A percentile compares a stretch with the other conserved stretches of the same genome.
Conservation (phyloP, 352 stramenopile genomes). For the Phytophthora podocarpi region DNA sequence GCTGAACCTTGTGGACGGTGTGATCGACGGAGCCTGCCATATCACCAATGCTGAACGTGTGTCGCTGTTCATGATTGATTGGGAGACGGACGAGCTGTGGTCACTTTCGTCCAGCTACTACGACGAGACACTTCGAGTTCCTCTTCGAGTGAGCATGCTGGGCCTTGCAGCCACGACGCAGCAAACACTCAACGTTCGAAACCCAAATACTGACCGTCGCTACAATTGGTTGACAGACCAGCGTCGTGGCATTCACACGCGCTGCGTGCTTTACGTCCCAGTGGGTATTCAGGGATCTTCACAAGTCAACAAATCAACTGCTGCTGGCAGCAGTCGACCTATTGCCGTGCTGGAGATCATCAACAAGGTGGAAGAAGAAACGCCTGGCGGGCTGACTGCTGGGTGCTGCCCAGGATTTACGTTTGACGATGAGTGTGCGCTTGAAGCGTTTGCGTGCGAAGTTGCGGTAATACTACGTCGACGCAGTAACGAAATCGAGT, state of each 20-base stretch:
- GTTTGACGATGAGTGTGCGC: conserved; percentile 85
- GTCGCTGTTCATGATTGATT: conserved; percentile 86
- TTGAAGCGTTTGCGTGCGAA: conserved; percentile 86
- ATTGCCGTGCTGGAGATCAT: conserved; percentile 90
- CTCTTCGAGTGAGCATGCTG: conserved; percentile 62
- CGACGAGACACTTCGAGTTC: conserved; percentile 68
- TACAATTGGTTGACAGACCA: conserved; percentile 67
- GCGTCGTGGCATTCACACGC: conserved; percentile 61
- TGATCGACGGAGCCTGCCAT: conserved; percentile 80
- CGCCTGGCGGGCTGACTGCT: conserved; percentile 13
- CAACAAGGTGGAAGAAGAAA: conserved; percentile 77
- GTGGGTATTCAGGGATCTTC: conserved; percentile 70
- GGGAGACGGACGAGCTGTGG: conserved; percentile 84
- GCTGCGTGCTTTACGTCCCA: conserved; percentile 83
- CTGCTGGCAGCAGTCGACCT: conserved; percentile 48
- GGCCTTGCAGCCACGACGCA: conserved; percentile 63
- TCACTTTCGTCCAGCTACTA: conserved; percentile 79
- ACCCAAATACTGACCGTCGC: conserved; percentile 59
- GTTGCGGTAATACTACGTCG: conserved; percentile 86
- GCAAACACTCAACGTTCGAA: conserved; percentile 73
- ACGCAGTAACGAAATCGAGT: conserved; percentile 86
- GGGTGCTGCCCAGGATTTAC: conserved; percentile 53
- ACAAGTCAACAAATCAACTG: conserved; percentile 26
- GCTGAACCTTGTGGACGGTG: conserved; percentile 82
- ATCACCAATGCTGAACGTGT: conserved; percentile 83